phyloP scores from a whole-genome alignment of 331 rosid species.

The Quercus phellos region DNA sequence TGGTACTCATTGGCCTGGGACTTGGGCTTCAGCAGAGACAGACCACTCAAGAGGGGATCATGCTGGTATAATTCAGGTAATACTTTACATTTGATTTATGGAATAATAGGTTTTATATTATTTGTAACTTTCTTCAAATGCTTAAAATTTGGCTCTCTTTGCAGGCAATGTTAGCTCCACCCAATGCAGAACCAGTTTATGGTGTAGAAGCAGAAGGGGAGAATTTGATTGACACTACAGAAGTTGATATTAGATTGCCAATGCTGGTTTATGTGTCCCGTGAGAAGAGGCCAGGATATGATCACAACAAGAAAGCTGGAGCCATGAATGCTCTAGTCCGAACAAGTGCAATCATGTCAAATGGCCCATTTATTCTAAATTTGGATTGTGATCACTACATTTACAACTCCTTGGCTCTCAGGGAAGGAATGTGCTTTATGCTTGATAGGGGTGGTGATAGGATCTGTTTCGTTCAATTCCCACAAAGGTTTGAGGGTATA shows the following conservation, averaged over 20 bases:
- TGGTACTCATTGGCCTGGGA: slow-evolving; percentile 88
- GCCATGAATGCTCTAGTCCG: slow-evolving; percentile 89
- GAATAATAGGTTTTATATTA: background rate
- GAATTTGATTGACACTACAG: slow-evolving; percentile 64
- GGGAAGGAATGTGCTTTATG: slow-evolving; percentile 95
- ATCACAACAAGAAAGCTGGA: slow-evolving; percentile 90
- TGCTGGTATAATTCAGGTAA: slow-evolving; percentile 83
- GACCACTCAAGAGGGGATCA: slow-evolving; percentile 88
- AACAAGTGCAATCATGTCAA: slow-evolving; percentile 83
- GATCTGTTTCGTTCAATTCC: slow-evolving; percentile 77
- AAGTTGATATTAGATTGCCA: slow-evolving; percentile 68
- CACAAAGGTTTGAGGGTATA: slow-evolving; percentile 84
- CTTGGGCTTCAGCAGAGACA: slow-evolving; percentile 66
- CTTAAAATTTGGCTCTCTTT: background rate
- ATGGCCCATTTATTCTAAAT: slow-evolving; percentile 80
- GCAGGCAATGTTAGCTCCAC: slow-evolving; percentile 88
- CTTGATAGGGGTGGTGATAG: slow-evolving; percentile 85
- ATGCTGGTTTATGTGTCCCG: slow-evolving; percentile 85
- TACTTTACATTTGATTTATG: background rate
- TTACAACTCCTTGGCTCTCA: slow-evolving; percentile 65
- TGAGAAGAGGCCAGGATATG: slow-evolving; percentile 74
- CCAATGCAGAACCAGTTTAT: slow-evolving; percentile 62
- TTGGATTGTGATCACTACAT: slow-evolving; percentile 88
- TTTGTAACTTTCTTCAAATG: background rate
- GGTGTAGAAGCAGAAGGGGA: slow-evolving; percentile 59